Evolutionary conservation across 805 yeast species (phyloP).

Genomic region (Candida schatavii): DNA sequence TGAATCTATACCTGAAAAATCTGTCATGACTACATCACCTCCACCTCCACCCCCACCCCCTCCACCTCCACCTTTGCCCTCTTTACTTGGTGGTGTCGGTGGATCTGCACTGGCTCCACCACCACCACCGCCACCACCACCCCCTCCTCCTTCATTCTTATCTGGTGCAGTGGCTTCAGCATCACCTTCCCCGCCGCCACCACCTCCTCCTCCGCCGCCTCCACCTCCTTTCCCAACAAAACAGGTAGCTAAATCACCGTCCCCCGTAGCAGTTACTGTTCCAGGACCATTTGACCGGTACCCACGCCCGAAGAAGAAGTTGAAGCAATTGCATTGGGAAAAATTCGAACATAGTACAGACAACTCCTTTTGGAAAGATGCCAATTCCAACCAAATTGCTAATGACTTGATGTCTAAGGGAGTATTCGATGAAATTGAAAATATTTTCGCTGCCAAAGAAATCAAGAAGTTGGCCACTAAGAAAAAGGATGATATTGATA

Average conservation of each 20-base stretch:
- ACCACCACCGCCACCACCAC: conserved; percentile 27
- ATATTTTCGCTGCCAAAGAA: conserved; percentile 57
- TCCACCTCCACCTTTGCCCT: conserved; percentile 21
- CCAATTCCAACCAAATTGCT: conserved; percentile 43
- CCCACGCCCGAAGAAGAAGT: conserved; percentile 56
- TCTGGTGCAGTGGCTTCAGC: conserved; percentile 18
- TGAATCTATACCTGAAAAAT: not conserved
- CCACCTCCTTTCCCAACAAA: conserved; percentile 23
- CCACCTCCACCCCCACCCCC: conserved; percentile 24
- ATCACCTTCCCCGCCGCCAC: conserved; percentile 14
- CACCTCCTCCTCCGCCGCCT: conserved; percentile 23
- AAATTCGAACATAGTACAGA: conserved; percentile 53
- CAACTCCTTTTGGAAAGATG: conserved; percentile 62
- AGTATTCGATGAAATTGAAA: conserved; percentile 62
- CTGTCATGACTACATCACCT: conserved; percentile 4
- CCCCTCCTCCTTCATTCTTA: conserved; percentile 23
- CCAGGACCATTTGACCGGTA: conserved; percentile 40
- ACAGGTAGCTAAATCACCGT: conserved; percentile 9
- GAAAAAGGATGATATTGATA: conserved; percentile 42
- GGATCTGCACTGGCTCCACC: conserved; percentile 33
- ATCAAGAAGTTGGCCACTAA: conserved; percentile 42
- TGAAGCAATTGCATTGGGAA: conserved; percentile 85
- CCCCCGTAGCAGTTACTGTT: conserved; percentile 4
- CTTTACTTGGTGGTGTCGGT: conserved; percentile 8
- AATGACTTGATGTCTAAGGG: conserved; percentile 56